These are phyloP conservation scores for Termitomyces bulborhizus DNA, from an alignment of 768 basidiomycete genomes.

Conservation along the genomic window DNA sequence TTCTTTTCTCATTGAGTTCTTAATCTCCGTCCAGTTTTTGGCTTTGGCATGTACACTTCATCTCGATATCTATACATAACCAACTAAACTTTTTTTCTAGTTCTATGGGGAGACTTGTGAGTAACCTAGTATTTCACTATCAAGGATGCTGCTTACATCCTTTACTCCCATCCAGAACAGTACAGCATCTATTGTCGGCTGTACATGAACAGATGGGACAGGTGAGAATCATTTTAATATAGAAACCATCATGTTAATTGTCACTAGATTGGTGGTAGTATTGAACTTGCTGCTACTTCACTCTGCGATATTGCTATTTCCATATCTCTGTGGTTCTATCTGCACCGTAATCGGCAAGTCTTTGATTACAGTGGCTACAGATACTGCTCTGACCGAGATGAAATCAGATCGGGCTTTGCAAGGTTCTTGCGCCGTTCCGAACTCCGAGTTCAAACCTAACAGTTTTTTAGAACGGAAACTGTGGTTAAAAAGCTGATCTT, in stretches of 20 bases:
- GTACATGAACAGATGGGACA: slow-evolving; percentile 8
- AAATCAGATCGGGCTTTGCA: slow-evolving; percentile 4
- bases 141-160: background rate
- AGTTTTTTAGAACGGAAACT: slow-evolving; percentile 1
- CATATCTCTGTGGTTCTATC: slow-evolving; percentile 4
- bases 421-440: background rate
- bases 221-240: background rate
- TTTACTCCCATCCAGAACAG: background rate
- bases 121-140: background rate
- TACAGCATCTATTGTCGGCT: slow-evolving; percentile 1
- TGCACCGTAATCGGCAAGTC: slow-evolving; percentile 4
- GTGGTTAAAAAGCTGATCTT: slow-evolving; percentile 9
- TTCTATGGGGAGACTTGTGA: slow-evolving; percentile 9
- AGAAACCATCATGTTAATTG: background rate
- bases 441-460: too few relatives aligned
- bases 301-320: slow-evolving; percentile 9
- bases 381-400: background rate
- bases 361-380: background rate
- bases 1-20: background rate
- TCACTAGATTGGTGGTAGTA: slow-evolving; percentile 6
- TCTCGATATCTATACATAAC: background rate
- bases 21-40: background rate
- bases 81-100: background rate
- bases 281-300: slow-evolving; percentile 8
- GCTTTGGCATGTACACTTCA: slow-evolving; percentile 1